phyloP scores from a whole-genome alignment of 208 protist genomes.

The Entamoeba nuttalli region DNA sequence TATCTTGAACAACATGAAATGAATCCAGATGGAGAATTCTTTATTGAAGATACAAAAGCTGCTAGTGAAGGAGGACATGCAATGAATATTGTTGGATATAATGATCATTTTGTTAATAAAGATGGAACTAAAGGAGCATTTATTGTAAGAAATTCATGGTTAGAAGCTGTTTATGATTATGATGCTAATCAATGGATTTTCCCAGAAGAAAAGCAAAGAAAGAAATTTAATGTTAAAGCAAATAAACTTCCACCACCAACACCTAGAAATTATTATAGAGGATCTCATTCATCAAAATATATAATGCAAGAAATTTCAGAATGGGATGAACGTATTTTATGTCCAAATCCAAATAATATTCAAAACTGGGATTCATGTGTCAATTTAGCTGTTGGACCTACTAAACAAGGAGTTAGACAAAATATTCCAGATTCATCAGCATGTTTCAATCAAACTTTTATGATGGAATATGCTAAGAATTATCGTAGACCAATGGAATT shows the following conservation, averaged over 20 bases:
- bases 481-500: background rate
- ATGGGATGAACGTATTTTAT: background rate
- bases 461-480: background rate
- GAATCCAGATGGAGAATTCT: background rate
- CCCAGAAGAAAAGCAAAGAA: background rate
- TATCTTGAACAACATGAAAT: background rate
- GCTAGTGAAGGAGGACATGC: background rate
- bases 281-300: background rate
- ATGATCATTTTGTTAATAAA: background rate
- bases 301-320: background rate
- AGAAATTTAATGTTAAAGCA: background rate
- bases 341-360: background rate
- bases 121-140: conserved; percentile 4
- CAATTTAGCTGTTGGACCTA: background rate
- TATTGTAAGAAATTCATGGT: conserved; percentile 3
- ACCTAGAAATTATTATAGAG: background rate
- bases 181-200: background rate
- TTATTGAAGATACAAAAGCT: background rate
- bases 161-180: background rate
- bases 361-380: background rate
- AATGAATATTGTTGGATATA: conserved; percentile 6
- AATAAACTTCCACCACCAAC: background rate
- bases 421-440: background rate
- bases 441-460: background rate
- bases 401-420: background rate